Conservation (phyloP, 2,329 filamentous ascomycete genomes). For the Tolypocladium ophioglossoides region DNA sequence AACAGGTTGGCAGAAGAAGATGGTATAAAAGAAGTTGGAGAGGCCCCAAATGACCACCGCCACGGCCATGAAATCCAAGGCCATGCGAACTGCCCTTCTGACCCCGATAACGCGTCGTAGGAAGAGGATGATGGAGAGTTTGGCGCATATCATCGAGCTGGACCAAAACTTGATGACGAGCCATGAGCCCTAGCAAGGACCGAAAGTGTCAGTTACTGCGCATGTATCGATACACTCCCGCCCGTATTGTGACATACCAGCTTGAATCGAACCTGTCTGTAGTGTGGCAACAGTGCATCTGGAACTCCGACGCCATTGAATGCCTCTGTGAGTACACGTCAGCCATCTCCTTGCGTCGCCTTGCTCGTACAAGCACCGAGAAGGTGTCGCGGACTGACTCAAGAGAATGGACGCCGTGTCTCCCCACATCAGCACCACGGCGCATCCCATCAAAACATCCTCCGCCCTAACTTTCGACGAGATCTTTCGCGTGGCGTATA, state of each 20-base stretch:
- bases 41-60: constrained; percentile 4
- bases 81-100: not conserved
- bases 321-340: not conserved
- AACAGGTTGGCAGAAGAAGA: constrained; percentile 4
- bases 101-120: constrained; percentile 4
- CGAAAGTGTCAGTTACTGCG: not conserved
- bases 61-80: constrained; percentile 2
- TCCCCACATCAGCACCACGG: constrained; percentile 7
- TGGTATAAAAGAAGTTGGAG: constrained; percentile 3
- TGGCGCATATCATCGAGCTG: constrained; percentile 3
- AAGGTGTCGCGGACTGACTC: constrained; percentile 1
- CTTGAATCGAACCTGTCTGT: not conserved
- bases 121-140: constrained; percentile 7
- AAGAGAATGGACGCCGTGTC: constrained; percentile 4
- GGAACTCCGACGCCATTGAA: constrained; percentile 5
- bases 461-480: constrained; percentile 2
- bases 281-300: not conserved
- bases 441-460: constrained; percentile 6
- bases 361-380: not conserved
- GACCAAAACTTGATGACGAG: constrained; percentile 7
- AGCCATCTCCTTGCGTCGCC: not conserved
- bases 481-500: constrained; percentile 3
- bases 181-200: constrained; percentile 4
- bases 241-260: not conserved
- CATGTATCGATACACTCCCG: not conserved